Base-by-base conservation (phyloP, 768 basidiomycete genomes). In the Lactifluus echinatus region DNA sequence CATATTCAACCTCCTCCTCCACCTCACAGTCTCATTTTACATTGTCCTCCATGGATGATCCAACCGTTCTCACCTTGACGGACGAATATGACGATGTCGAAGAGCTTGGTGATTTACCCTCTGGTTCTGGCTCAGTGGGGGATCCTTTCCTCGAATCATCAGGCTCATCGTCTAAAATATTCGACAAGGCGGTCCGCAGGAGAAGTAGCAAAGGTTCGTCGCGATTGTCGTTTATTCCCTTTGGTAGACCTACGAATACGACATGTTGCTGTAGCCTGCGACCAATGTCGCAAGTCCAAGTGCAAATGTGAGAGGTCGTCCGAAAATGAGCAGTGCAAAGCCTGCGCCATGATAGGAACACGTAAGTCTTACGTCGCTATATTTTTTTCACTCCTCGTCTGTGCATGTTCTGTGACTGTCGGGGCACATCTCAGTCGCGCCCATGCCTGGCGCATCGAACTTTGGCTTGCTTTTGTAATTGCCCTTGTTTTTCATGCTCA, bases 271-370 rank as follows among this genome's bases (percentile, higher is more conserved):
- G 3, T 62, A 87, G 89, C 90, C 23, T 93, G 89, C 72, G 89
- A 92, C 71, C 88, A 91, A 66, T 92, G 90, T 69, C 80, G 89
- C 55, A 92, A 92, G 70, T 70, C 70, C 57, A 76, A 75, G 62
- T 87, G 83, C 66, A 91, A 91, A 71, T 92, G 90, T 70, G 90
- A 91, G 70, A 82, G 87, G 34, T 59, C 79, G 10, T 70, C 72
- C 12, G 74, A 78, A 34, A 77, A 73, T 37, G 80, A 84, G 57
- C 80, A 84, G 19, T 93, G 89, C 73, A 84, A 84, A 66, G 87
- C 80, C 64, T 93, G 89, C 68, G 72, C 83, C 39, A 77, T 86
- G 76, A 75, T 88, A 17, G 80, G 80, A 48, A 87, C 85, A 33
- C 69, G 89, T 90, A 64, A 73, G 79, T 72, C 23, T 39, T 19